A percentile compares a stretch with the other conserved stretches of the same genome.
Conservation (phyloP, 225 moss, liverwort and hornwort species). For the Neckera pumila region DNA sequence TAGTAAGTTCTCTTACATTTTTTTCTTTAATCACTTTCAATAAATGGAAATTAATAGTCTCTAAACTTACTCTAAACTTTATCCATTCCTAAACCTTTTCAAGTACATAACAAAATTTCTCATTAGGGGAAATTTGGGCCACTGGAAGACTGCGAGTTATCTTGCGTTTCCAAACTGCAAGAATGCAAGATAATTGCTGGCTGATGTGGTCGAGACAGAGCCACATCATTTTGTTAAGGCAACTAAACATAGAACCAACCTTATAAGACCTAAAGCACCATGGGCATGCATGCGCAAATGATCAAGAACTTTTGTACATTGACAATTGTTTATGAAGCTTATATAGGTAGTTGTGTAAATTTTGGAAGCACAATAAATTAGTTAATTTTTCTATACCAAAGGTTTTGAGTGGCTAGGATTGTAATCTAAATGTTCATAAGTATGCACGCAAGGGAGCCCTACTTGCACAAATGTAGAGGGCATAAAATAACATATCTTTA, state of each 20-base stretch:
- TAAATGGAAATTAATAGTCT: not conserved
- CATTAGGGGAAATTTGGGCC: too few relatives aligned
- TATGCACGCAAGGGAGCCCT: accelerated
- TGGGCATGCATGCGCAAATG: not conserved
- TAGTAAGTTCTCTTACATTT: not conserved
- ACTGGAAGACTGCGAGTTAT: too few relatives aligned
- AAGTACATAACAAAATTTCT: not conserved
- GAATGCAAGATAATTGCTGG: too few relatives aligned
- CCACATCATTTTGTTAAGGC: not conserved
- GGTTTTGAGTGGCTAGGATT: accelerated
- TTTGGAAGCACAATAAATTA: not conserved
- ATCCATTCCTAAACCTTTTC: not conserved
- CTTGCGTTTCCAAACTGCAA: too few relatives aligned
- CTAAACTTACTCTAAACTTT: not conserved
- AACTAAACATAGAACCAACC: not conserved
- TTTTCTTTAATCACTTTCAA: not conserved
- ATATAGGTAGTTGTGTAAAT: not conserved
- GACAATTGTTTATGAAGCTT: not conserved
- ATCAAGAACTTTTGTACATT: not conserved
- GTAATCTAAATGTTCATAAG: not conserved
- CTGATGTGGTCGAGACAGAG: too few relatives aligned
- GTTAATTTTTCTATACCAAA: not conserved
- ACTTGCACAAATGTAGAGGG: accelerated
- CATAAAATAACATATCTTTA: too few relatives aligned
- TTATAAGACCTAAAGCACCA: not conserved